Evolutionary conservation across 305 asterid genomes (phyloP), one percentile per base, ranked within the genome.

Genomic region (Withania somnifera): DNA sequence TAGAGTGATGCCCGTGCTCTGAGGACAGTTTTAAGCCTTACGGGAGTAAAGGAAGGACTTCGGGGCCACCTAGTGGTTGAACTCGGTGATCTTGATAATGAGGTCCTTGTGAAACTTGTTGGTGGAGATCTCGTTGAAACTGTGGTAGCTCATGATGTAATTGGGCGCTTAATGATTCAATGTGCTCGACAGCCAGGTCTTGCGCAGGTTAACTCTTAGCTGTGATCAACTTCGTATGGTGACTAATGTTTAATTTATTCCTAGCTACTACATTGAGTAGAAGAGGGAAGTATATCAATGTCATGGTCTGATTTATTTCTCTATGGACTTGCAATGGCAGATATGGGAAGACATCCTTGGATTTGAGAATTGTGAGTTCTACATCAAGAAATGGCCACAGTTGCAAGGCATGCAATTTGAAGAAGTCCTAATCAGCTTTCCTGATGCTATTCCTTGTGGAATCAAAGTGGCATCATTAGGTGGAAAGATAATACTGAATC

Each of bases 151-250:
- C 98, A 94, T 89, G 98, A 94, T 85, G 98, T 93, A 64, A 94
- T 93, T 84, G 98, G 98, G 84, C 89, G 98, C 81, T 88, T 94
- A 86, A 93, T 94, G 98, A 94, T 94, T 82, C 98, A 94, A 81
- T 94, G 97, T 89, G 98, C 97, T 85, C 91, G 97, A 38, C 98
- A 94, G 83, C 98, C 98, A 76, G 98, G 98, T 81, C 97, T 94
- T 81, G 98, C 97, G n/a, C 97, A 93, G 98, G 98, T 94, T 87
- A 85, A 83, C 84, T 86, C 51, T 77, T 81, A 45, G 54, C 78
- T 57, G 14, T 45, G 79, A 34, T 75, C 80, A 50, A 24, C 42
- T 75, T 50, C 50, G 80, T 30, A 50, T 50, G 19, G 28, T 3
- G 45, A 75, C 47, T 75, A 15, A 50, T 75, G 45, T 17, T 30